Base-by-base conservation (phyloP, 2,329 filamentous ascomycete genomes). In the Amauroascus verrucosus region DNA sequence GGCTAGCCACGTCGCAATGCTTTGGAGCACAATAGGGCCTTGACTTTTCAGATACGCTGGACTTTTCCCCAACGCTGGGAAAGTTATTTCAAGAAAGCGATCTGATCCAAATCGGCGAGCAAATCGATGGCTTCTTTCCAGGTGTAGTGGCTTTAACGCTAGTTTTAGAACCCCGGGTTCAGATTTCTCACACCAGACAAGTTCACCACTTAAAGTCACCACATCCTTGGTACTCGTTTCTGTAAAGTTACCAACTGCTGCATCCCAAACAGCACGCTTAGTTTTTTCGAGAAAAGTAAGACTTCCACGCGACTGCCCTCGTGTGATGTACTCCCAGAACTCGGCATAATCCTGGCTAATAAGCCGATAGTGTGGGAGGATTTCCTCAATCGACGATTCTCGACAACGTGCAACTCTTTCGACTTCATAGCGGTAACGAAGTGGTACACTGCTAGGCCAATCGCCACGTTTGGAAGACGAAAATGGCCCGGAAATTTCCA, bases 61-160 rank as follows among this genome's bases (percentile, higher is more conserved):
- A 33, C 30, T 30, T 14, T 33, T 46, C 6, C 24, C 46, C 8
- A 65, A 60, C 11, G 62, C 61, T 3, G 67, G 70, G 2, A 72
- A 58, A 1, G 64, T 68, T 13, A 76, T 47, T 26, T 69, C 67
- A 13, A 75, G 59, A 54, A 75, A 76, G 28, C 73, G 63, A 61
- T 75, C 72, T 4, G 68, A 68, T 3, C 73, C 74, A 58, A 73
- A 75, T 28, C 70, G 67, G 18, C 74, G 66, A 47, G 70, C 65
- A 32, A 76, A 70, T 1, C 74, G 71, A 61, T 71, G 73, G 9
- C 70, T 68, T 47, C 63, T 53, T 18, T 75, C 73, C 3, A 66
- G 57, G 48, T 69, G 71, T 1, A 75, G 58, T 0, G 72, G 67
- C 22, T 71, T 70, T 22, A 75, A 58, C 13, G 52, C 65, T 28